Percentiles rank a stretch among this genome's conserved stretches.
phyloP scores from a whole-genome alignment of 495 filamentous ascomycete species.

The Hapsidospora chrysogenum region DNA sequence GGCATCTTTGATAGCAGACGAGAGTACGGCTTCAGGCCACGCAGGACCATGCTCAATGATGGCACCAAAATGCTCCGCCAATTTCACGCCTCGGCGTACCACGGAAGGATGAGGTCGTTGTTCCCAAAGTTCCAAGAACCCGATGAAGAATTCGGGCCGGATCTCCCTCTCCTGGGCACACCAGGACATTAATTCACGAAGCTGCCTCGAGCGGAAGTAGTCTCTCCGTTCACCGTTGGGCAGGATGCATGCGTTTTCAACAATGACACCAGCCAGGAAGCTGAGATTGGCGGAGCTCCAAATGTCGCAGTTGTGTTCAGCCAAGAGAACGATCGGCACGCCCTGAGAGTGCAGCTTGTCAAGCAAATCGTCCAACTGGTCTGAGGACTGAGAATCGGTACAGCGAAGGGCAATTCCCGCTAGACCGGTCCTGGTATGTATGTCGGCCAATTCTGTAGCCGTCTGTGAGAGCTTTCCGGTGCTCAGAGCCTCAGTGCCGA shows the following conservation, averaged over 20 bases:
- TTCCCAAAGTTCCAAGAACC: conserved; percentile 10
- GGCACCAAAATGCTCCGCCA: conserved; percentile 11
- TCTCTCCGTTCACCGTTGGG: conserved; percentile 29
- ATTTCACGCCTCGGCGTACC: conserved; percentile 8
- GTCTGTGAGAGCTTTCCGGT: too few relatives aligned
- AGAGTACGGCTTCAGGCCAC: too few relatives aligned
- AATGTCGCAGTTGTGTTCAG: not conserved
- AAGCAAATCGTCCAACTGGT: too few relatives aligned
- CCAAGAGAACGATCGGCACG: not conserved
- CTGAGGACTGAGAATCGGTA: too few relatives aligned
- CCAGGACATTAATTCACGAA: conserved; percentile 21
- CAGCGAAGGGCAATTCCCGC: too few relatives aligned
- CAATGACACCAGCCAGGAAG: conserved; percentile 19
- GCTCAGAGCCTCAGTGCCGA: too few relatives aligned
- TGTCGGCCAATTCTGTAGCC: too few relatives aligned
- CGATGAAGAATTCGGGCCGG: conserved; percentile 10
- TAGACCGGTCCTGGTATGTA: too few relatives aligned
- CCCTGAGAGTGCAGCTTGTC: not conserved
- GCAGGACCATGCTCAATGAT: conserved; percentile 9
- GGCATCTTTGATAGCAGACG: too few relatives aligned
- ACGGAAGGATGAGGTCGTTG: conserved; percentile 8
- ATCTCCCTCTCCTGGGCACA: conserved; percentile 4
- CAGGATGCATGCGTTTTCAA: conserved; percentile 33
- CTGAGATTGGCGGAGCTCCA: conserved; percentile 4
- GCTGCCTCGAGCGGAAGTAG: conserved; percentile 26